Percentiles rank a stretch among this genome's conserved stretches.
phyloP scores from a whole-genome alignment of 305 asterid genomes.

The Solanum aculeatissimum region DNA sequence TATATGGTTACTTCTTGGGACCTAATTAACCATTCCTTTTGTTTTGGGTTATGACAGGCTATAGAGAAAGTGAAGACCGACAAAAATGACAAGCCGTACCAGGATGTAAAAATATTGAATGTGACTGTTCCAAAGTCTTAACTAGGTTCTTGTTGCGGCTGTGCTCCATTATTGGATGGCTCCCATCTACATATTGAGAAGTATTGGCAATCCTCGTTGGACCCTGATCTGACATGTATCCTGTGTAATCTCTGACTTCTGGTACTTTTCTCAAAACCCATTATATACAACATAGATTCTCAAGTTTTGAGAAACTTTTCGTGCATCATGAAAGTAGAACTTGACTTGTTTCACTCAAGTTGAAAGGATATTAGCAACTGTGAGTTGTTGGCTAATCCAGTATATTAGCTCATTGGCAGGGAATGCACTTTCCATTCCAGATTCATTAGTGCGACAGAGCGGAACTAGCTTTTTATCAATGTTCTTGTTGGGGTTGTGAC shows the following conservation, averaged over 20 bases:
- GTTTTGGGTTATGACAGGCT: constrained; percentile 28
- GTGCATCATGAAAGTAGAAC: not conserved
- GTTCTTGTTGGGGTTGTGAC: not conserved
- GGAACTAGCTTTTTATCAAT: not conserved
- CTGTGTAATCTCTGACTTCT: not conserved
- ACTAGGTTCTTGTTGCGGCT: not conserved
- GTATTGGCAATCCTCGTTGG: not conserved
- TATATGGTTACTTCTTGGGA: not conserved
- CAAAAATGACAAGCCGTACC: constrained; percentile 77
- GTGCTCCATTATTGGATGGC: not conserved
- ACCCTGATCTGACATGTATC: not conserved
- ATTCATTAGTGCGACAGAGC: not conserved
- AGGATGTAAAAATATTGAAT: constrained; percentile 85
- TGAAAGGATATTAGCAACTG: not conserved
- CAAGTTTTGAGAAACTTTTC: not conserved
- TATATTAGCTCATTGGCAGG: not conserved
- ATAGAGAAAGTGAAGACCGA: constrained; percentile 95
- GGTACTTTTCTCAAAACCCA: not conserved
- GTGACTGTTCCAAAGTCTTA: constrained; percentile 78
- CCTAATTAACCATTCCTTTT: not conserved
- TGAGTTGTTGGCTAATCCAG: not conserved
- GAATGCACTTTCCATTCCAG: not conserved
- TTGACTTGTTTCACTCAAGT: not conserved
- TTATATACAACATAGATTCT: not conserved
- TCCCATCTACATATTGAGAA: not conserved